Percentiles rank a stretch among this genome's conserved stretches.
Evolutionary conservation across 2,329 filamentous ascomycete species (phyloP).

Genomic region (Aspergillus sclerotialis): DNA sequence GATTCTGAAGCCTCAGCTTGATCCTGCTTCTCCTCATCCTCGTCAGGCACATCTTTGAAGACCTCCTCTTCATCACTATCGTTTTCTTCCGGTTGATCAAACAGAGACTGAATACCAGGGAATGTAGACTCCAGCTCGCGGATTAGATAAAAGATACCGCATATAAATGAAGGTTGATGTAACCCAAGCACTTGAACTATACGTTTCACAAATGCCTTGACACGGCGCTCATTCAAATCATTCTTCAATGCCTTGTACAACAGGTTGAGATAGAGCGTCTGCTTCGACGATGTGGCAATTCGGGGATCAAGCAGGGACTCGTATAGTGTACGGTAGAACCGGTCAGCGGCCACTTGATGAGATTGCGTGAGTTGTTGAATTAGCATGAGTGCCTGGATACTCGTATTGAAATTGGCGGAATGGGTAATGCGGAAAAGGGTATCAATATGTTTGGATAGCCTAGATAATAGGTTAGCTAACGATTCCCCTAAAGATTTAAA

Average conservation of each 20-base stretch:
- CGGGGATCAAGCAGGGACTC: slow-evolving; percentile 90
- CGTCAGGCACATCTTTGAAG: slow-evolving; percentile 59
- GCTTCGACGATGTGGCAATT: slow-evolving; percentile 83
- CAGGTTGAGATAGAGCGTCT: slow-evolving; percentile 89
- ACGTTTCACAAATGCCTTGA: slow-evolving; percentile 93
- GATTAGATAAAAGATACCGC: slow-evolving; percentile 84
- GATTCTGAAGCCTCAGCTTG: slow-evolving; percentile 14
- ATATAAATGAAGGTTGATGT: slow-evolving; percentile 88
- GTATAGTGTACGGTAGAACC: slow-evolving; percentile 93
- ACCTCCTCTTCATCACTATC: slow-evolving; percentile 65
- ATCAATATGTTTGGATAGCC: slow-evolving; percentile 80
- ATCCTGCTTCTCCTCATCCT: slow-evolving; percentile 37
- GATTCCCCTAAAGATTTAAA: slow-evolving; percentile 1
- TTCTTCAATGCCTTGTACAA: slow-evolving; percentile 81
- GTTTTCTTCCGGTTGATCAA: slow-evolving; percentile 72
- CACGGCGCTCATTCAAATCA: slow-evolving; percentile 81
- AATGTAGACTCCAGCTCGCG: slow-evolving; percentile 73
- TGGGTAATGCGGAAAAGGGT: slow-evolving; percentile 94
- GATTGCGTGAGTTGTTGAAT: slow-evolving; percentile 84
- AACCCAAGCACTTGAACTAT: slow-evolving; percentile 80
- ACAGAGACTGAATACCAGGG: slow-evolving; percentile 68
- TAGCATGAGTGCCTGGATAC: slow-evolving; percentile 87
- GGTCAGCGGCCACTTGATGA: slow-evolving; percentile 74
- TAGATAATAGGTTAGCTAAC: slow-evolving; percentile 27
- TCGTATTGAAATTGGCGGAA: slow-evolving; percentile 98